Percentiles rank a stretch among this genome's conserved stretches.
These are phyloP conservation scores for Aspergillus cejpii DNA, from an alignment of 2,329 filamentous ascomycete species.

Conservation along the genomic window DNA sequence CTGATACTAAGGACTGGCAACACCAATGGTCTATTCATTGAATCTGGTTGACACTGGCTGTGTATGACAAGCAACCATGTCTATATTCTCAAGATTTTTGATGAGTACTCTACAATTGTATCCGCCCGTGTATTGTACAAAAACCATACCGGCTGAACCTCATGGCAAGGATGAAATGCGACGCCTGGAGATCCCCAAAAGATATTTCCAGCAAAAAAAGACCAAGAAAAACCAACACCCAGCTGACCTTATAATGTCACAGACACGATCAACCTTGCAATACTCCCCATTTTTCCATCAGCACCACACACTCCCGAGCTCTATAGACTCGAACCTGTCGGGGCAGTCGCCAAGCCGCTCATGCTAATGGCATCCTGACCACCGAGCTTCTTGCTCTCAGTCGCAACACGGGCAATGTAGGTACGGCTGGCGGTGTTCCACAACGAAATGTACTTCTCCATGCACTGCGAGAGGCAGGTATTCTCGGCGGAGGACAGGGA, in stretches of 20 bases:
- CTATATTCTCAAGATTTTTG: not conserved
- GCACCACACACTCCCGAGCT: too few relatives aligned
- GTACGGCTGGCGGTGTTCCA: constrained; percentile 69
- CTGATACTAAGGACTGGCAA: not conserved
- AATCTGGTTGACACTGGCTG: not conserved
- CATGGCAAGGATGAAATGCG: not conserved
- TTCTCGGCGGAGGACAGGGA: constrained; percentile 62
- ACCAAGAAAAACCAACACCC: too few relatives aligned
- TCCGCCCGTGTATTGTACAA: not conserved
- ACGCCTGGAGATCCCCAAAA: not conserved
- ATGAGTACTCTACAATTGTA: not conserved
- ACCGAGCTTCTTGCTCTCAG: constrained; percentile 52
- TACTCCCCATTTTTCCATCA: too few relatives aligned
- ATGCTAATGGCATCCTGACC: constrained; percentile 19
- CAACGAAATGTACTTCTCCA: constrained; percentile 76
- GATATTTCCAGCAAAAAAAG: too few relatives aligned
- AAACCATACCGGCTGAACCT: not conserved
- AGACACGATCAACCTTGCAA: not conserved
- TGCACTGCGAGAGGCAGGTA: constrained; percentile 66
- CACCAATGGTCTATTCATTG: not conserved
- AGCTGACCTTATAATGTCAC: too few relatives aligned
- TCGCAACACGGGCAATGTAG: constrained; percentile 53
- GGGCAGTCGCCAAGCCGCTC: too few relatives aligned
- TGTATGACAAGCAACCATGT: too few relatives aligned
- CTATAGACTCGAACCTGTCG: too few relatives aligned